Percentiles rank a stretch among this genome's conserved stretches.
Conservation (phyloP, 495 filamentous ascomycete genomes). For the Penicillium manginii region DNA sequence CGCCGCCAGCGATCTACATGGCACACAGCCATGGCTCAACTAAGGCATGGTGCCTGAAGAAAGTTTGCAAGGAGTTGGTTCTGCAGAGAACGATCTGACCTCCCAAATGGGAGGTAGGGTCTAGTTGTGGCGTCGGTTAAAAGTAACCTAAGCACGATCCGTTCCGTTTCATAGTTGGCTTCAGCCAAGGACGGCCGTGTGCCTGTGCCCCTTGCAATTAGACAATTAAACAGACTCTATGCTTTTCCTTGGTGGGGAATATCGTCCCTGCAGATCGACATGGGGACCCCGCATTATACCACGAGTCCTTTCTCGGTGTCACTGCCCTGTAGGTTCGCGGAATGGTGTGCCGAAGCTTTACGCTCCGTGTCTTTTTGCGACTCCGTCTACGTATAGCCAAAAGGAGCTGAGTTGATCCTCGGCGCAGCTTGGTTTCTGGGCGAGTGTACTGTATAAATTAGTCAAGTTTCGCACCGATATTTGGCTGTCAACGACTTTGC, state of each 20-base stretch:
- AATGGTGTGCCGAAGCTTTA: not conserved
- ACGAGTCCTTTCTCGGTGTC: not conserved
- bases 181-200: not conserved
- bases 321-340: not conserved
- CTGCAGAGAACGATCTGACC: not conserved
- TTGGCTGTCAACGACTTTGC: too few relatives aligned
- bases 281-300: conserved; percentile 4
- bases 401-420: not conserved
- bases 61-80: not conserved
- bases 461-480: not conserved
- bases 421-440: not conserved
- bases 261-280: not conserved
- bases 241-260: not conserved
- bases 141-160: not conserved
- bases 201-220: not conserved
- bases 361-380: conserved; percentile 23
- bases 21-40: not conserved
- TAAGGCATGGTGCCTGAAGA: conserved; percentile 13
- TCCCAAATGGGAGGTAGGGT: not conserved
- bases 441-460: not conserved
- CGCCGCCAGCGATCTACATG: not conserved
- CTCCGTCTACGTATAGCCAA: conserved; percentile 5
- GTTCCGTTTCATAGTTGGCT: not conserved
- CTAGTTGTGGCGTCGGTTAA: not conserved
- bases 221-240: not conserved